A percentile compares a stretch with the other conserved stretches of the same genome.
Conservation (phyloP, 2,329 filamentous ascomycete genomes). For the Chrysosporium queenslandicum region DNA sequence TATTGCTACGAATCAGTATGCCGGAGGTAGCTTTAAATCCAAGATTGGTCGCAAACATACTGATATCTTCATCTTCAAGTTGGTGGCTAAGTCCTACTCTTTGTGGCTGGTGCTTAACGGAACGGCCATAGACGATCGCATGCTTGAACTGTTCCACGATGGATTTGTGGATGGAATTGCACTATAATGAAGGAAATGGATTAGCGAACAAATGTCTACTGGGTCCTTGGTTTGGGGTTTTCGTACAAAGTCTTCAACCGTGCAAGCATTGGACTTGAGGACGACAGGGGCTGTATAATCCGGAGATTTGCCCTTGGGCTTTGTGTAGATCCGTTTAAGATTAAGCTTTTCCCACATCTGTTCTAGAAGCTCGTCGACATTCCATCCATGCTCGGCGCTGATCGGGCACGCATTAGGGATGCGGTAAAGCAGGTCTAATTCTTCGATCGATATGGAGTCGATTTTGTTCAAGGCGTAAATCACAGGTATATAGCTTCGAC, state of each 20-base stretch:
- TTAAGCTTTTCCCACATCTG: conserved; percentile 97
- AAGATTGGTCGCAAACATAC: conserved; percentile 44
- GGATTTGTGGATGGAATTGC: conserved; percentile 91
- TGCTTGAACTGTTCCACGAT: conserved; percentile 94
- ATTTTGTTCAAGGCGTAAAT: conserved; percentile 99
- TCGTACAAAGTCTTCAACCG: conserved; percentile 93
- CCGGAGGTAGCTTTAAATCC: background rate
- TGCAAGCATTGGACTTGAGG: conserved; percentile 68
- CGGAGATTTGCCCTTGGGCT: conserved; percentile 88
- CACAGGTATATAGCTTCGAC: conserved; percentile 93
- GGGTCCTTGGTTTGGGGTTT: conserved; percentile 8
- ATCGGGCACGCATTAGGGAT: conserved; percentile 97
- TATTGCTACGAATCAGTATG: conserved; percentile 11
- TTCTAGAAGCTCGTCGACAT: conserved; percentile 91
- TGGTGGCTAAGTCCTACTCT: conserved; percentile 84
- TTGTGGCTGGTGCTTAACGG: conserved; percentile 97
- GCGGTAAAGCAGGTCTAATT: conserved; percentile 87
- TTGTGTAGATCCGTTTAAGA: conserved; percentile 88
- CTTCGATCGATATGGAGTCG: conserved; percentile 93
- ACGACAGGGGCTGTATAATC: conserved; percentile 91
- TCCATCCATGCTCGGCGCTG: conserved; percentile 96
- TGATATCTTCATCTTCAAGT: conserved; percentile 92
- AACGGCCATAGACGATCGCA: conserved; percentile 93
- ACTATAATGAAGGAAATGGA: conserved; percentile 44
- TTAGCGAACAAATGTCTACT: background rate